phyloP scores from a whole-genome alignment of 768 basidiomycete species.

The Strobilomyces confusus region DNA sequence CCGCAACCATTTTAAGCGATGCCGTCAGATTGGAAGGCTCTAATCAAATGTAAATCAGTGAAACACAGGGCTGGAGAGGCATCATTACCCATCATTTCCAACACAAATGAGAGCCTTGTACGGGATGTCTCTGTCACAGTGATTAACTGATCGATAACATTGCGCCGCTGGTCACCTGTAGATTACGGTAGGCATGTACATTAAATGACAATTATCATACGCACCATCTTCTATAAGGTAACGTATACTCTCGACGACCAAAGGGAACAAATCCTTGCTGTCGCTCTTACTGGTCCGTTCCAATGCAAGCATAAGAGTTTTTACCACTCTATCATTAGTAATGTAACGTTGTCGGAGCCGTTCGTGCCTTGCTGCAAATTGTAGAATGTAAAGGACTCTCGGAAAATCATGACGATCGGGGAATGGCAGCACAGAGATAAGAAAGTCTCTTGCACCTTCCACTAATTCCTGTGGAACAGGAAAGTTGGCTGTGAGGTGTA shows the following conservation, averaged over 20 bases:
- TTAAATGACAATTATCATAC: not conserved
- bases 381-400: too few species aligned
- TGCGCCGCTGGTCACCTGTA: too few species aligned
- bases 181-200: not conserved
- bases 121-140: too few species aligned
- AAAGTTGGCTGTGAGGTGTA: too few species aligned
- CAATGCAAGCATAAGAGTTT: not conserved
- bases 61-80: not conserved
- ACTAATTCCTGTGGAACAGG: too few species aligned
- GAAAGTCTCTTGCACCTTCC: too few species aligned
- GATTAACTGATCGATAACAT: not conserved
- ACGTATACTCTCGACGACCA: not conserved
- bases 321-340: not conserved
- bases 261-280: not conserved
- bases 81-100: not conserved
- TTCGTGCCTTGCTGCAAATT: not conserved
- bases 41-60: not conserved
- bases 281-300: not conserved
- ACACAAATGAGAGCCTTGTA: not conserved
- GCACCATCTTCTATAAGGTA: not conserved
- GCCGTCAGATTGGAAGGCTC: not conserved
- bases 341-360: not conserved
- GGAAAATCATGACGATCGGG: too few species aligned
- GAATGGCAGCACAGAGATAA: too few species aligned
- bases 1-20: slow-evolving; percentile 1